Conservation (phyloP, 2,329 filamentous ascomycete species). For the Trichothecium roseum region DNA sequence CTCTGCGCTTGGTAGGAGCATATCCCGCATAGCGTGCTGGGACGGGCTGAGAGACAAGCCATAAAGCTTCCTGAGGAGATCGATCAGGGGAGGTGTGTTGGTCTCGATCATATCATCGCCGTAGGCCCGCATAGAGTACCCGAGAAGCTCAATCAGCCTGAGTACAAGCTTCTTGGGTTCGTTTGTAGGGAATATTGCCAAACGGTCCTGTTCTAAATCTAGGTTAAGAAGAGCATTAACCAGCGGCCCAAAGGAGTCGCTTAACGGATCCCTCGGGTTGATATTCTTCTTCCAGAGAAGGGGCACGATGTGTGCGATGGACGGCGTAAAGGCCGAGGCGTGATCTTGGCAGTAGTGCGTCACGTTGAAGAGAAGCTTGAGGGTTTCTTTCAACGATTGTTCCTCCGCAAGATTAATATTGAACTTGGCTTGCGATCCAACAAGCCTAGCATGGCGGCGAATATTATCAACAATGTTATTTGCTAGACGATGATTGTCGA, state of each 20-base stretch:
- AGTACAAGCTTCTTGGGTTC: constrained; percentile 50
- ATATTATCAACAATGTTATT: constrained; percentile 61
- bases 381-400: constrained; percentile 71
- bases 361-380: constrained; percentile 85
- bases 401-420: constrained; percentile 52
- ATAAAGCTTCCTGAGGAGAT: constrained; percentile 2
- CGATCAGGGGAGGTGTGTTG: constrained; percentile 5
- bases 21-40: neutral
- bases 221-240: constrained; percentile 78
- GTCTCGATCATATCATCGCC: constrained; percentile 4
- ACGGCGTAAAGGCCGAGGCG: constrained; percentile 50
- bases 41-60: constrained; percentile 5
- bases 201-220: constrained; percentile 47
- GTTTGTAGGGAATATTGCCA: constrained; percentile 55
- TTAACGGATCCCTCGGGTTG: constrained; percentile 54
- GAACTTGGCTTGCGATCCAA: constrained; percentile 18
- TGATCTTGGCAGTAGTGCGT: constrained; percentile 62
- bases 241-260: constrained; percentile 59
- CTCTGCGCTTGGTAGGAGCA: constrained; percentile 62
- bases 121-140: constrained; percentile 4
- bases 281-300: constrained; percentile 54
- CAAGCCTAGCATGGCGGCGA: constrained; percentile 50
- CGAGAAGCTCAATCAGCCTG: constrained; percentile 20
- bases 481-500: constrained; percentile 27
- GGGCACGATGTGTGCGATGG: constrained; percentile 59